A percentile compares a stretch with the other conserved stretches of the same genome.
phyloP scores from a whole-genome alignment of 2,329 filamentous ascomycete genomes.

The Fusarium sp. region DNA sequence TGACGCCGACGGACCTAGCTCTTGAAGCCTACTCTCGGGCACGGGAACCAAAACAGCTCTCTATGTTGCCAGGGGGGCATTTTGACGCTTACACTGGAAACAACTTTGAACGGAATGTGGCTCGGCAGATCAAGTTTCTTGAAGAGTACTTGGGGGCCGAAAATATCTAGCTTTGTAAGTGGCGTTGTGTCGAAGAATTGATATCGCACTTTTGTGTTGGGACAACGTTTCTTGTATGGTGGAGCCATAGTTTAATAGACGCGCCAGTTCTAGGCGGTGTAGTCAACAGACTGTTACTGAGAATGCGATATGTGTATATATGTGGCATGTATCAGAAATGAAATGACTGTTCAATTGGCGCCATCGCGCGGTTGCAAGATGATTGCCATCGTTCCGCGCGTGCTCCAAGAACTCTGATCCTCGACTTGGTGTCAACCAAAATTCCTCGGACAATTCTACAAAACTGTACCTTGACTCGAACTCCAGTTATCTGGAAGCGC shows the following conservation, averaged over 20 bases:
- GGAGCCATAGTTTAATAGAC: no score
- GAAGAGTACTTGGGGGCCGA: neutral
- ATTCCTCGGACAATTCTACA: no score
- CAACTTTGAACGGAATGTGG: neutral
- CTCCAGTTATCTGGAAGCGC: no score
- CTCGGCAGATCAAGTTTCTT: neutral
- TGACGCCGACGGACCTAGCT: neutral
- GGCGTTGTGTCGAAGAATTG: accelerated
- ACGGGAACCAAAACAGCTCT: neutral
- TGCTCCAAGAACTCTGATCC: no score
- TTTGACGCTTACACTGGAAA: neutral
- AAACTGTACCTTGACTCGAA: no score
- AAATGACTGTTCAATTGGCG: accelerated
- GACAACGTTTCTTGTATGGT: no score
- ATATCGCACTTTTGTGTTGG: no score
- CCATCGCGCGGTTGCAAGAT: accelerated
- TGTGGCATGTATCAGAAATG: no score
- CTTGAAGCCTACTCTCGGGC: neutral
- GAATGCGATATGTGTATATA: no score
- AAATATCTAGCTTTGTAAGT: neutral
- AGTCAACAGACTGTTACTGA: accelerated
- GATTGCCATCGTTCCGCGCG: accelerated
- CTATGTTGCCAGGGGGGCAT: neutral
- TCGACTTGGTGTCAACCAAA: no score
- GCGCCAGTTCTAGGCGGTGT: no score